Conservation (phyloP, 164 flowering plant species). For the Saururus chinensis region DNA sequence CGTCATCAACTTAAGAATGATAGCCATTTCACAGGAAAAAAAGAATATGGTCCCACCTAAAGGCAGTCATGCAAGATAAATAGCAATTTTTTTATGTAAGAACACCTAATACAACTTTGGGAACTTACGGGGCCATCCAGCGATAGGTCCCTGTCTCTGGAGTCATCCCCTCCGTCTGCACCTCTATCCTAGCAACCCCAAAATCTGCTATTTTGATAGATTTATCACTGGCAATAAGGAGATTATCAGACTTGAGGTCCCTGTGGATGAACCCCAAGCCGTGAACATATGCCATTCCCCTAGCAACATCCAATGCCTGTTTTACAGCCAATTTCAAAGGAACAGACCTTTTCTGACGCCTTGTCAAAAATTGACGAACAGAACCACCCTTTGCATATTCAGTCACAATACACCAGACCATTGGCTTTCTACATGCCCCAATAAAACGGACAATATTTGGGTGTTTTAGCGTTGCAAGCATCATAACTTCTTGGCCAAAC, state of each 20-base stretch:
- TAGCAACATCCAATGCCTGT: constrained; percentile 72
- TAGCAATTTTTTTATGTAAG: neutral
- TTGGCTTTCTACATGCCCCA: constrained; percentile 59
- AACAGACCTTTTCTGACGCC: constrained; percentile 43
- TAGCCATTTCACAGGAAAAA: too few relatives aligned
- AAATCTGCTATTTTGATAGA: constrained; percentile 71
- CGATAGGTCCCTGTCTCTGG: constrained; percentile 79
- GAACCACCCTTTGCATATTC: constrained; percentile 79
- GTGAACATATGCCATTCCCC: constrained; percentile 72
- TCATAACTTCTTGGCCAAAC: constrained; percentile 65
- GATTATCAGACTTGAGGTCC: constrained; percentile 61
- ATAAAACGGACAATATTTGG: constrained; percentile 55
- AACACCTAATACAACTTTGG: neutral
- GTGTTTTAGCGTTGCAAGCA: constrained; percentile 64
- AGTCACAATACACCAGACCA: constrained; percentile 75
- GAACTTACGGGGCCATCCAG: constrained; percentile 82
- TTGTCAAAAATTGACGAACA: constrained; percentile 49
- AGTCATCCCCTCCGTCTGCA: constrained; percentile 71
- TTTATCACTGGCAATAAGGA: constrained; percentile 42
- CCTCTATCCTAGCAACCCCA: constrained; percentile 75
- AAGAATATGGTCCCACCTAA: too few relatives aligned
- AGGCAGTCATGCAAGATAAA: too few relatives aligned
- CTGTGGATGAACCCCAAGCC: constrained; percentile 56
- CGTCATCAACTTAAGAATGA: too few relatives aligned
- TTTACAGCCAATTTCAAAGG: constrained; percentile 55